Evolutionary conservation across 108 stramenopile species (phyloP).

Genomic region (Schizochytrium sp.): DNA sequence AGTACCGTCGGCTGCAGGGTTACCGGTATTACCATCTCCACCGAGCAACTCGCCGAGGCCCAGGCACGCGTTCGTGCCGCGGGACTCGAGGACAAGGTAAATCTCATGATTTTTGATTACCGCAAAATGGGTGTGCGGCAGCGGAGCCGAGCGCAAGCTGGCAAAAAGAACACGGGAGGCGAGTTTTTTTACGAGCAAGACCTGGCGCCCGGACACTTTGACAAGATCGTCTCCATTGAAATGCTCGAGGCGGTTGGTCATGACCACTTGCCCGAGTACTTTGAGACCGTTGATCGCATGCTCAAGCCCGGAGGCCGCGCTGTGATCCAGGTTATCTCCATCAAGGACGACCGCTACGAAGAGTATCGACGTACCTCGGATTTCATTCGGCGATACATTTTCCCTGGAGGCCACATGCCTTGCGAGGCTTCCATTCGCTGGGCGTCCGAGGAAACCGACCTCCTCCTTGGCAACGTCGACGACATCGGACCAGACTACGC

Average conservation of each 20-base stretch:
- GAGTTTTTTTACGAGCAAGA: slow-evolving; percentile 27
- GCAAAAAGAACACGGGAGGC: background rate
- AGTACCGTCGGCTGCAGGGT: slow-evolving; percentile 79
- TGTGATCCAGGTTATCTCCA: slow-evolving; percentile 93
- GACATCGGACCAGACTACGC: slow-evolving; percentile 92
- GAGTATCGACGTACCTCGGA: slow-evolving; percentile 71
- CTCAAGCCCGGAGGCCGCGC: slow-evolving; percentile 70
- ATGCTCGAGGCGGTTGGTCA: slow-evolving; percentile 98
- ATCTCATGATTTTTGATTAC: slow-evolving; percentile 27
- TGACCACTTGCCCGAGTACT: slow-evolving; percentile 70
- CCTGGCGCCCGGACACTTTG: slow-evolving; percentile 51
- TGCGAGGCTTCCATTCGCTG: slow-evolving; percentile 73
- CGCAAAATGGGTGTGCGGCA: background rate
- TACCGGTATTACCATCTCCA: slow-evolving; percentile 80
- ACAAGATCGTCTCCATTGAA: slow-evolving; percentile 85
- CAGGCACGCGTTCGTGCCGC: slow-evolving; percentile 66
- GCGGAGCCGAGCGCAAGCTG: background rate
- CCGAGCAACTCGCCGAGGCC: slow-evolving; percentile 82
- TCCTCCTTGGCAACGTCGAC: slow-evolving; percentile 73
- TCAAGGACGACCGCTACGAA: slow-evolving; percentile 83
- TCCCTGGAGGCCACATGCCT: slow-evolving; percentile 83
- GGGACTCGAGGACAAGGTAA: slow-evolving; percentile 60
- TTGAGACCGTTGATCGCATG: slow-evolving; percentile 76
- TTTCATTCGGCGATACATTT: slow-evolving; percentile 92
- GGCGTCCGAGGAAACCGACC: slow-evolving; percentile 61